Conservation (phyloP, 371 early-diverging fungal genomes). For the Rhizopus delemar region DNA sequence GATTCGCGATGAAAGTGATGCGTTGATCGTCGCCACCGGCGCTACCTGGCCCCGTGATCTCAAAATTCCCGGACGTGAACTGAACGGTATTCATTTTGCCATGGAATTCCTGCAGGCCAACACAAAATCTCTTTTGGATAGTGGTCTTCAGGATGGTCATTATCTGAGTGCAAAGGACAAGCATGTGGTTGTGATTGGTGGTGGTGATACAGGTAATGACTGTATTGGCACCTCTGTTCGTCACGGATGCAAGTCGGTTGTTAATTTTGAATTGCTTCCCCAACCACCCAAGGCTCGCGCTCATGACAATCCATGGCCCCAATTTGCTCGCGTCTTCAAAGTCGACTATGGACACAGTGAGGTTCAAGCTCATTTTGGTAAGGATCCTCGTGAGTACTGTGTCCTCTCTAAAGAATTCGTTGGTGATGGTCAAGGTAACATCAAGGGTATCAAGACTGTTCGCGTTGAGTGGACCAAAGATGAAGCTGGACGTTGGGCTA, state of each 20-base stretch:
- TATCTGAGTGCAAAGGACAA: constrained; percentile 89
- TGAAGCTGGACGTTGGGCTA: constrained; percentile 78
- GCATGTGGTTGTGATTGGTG: constrained; percentile 96
- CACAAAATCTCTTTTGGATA: constrained; percentile 84
- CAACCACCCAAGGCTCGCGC: constrained; percentile 83
- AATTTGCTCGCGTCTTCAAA: constrained; percentile 90
- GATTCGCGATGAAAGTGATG: constrained; percentile 73
- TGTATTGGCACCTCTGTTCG: constrained; percentile 95
- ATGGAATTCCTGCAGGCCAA: constrained; percentile 94
- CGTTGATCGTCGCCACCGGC: constrained; percentile 88
- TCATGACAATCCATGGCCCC: constrained; percentile 95
- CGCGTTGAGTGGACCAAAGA: constrained; percentile 92
- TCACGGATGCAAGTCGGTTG: constrained; percentile 87
- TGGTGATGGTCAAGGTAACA: constrained; percentile 74
- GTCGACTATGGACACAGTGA: constrained; percentile 97
- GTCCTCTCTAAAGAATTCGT: constrained; percentile 93
- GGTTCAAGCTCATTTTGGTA: constrained; percentile 81
- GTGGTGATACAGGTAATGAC: constrained; percentile 97
- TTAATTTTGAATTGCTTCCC: constrained; percentile 95
- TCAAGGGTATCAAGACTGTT: constrained; percentile 91
- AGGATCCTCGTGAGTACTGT: constrained; percentile 93
- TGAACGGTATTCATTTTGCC: constrained; percentile 94
- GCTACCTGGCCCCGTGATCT: constrained; percentile 97
- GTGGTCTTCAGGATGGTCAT: constrained; percentile 69
- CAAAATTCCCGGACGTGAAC: constrained; percentile 81